Conservation (phyloP, 345 rosid genomes). For the Crucihimalaya himalaica region DNA sequence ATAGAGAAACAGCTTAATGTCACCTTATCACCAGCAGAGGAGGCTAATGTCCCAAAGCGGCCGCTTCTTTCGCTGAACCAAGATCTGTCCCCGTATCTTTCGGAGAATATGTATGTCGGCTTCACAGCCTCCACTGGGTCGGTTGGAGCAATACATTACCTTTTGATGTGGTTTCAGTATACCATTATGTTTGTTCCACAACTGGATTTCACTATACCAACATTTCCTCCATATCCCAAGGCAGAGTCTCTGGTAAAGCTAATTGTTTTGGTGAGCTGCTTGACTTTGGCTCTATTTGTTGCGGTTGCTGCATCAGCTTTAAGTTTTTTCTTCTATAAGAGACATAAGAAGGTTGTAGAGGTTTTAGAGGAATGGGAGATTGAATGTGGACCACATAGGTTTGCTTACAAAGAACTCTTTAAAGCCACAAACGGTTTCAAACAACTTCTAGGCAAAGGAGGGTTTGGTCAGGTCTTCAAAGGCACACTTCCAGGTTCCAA, state of each 20-base stretch:
- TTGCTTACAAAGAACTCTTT: slow-evolving; percentile 26
- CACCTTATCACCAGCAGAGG: slow-evolving; percentile 47
- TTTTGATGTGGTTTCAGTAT: slow-evolving; percentile 42
- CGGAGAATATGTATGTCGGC: slow-evolving; percentile 54
- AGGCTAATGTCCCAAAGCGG: slow-evolving; percentile 41
- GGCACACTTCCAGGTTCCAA: slow-evolving; percentile 11
- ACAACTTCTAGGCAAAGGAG: slow-evolving; percentile 32
- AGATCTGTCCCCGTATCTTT: slow-evolving; percentile 50
- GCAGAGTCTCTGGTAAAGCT: background rate
- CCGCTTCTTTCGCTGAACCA: slow-evolving; percentile 53
- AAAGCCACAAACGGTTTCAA: slow-evolving; percentile 33
- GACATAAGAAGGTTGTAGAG: slow-evolving; percentile 34
- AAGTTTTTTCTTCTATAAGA: slow-evolving; percentile 15
- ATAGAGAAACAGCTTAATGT: slow-evolving; percentile 52
- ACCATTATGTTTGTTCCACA: slow-evolving; percentile 21
- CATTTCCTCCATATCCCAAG: slow-evolving; percentile 54
- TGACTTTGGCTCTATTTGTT: slow-evolving; percentile 37
- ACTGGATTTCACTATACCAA: slow-evolving; percentile 20
- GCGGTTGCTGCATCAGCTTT: slow-evolving; percentile 15
- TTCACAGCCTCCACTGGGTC: slow-evolving; percentile 55
- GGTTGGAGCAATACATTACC: slow-evolving; percentile 42
- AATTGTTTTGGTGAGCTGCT: slow-evolving; percentile 17
- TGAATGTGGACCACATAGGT: slow-evolving; percentile 26
- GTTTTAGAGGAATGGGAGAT: slow-evolving; percentile 35
- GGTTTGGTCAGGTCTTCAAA: slow-evolving; percentile 30